Base-by-base conservation (phyloP, 2,329 filamentous ascomycete genomes). In the Metarhizium anisopliae region DNA sequence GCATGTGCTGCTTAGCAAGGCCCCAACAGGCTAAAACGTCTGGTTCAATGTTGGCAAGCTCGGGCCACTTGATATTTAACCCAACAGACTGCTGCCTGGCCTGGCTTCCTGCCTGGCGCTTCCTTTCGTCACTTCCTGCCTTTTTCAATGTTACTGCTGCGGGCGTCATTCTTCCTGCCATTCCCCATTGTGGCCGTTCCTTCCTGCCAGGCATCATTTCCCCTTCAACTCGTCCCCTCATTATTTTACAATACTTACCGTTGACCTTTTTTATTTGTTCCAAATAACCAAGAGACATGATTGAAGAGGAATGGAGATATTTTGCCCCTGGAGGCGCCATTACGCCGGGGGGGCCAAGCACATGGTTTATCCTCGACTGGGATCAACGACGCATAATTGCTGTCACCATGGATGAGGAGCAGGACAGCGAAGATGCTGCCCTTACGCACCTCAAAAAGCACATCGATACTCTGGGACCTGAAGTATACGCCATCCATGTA, bases 341-440 rank as follows among this genome's bases (percentile, higher is more conserved):
- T 13, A 8, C 2, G 7, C 53, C 56, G 14, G 59, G 59, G 32
- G 63, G 61, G 7, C 59, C 61, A 56, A 65, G 63, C 56, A 64
- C 60, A 18, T 62, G 60, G 59, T 40, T 64, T 47, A 56, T 65
- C 30, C 47, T 57, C 47, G 63, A 65, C 47, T 63, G 56, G 58
- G 64, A 66, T 53, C 61, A 64, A 45, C 57, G 64, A 55, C 60
- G 60, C 13, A 47, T 58, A 35, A 57, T 66, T 53, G 53, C 61
- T 18, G 61, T 65, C 18, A 63, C 61, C 47, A 63, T 65, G 60
- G 63, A 65, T 50, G 60, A 57, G 29, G 61, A 61, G 47, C 62
- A 60, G 47, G 63, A 66, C 10, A 45, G 25, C 11, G 62, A 60
- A 47, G 54, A 55, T 52, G 30, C 56, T 42, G 62, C 63, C 18